These are phyloP conservation scores for Cynanchum wilfordii DNA, from an alignment of 257 asterid species.

Conservation along the genomic window DNA sequence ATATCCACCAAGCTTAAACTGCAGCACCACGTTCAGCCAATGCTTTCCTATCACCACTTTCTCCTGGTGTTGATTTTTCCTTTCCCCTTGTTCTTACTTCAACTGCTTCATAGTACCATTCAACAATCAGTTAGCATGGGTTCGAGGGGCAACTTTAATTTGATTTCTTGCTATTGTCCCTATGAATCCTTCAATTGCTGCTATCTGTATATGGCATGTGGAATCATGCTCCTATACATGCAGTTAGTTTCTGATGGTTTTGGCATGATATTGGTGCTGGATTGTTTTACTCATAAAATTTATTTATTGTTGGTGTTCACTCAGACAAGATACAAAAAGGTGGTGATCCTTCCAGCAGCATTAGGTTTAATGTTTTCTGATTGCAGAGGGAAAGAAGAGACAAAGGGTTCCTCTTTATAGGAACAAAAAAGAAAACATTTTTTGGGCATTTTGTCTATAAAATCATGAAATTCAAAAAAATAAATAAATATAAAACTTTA, in stretches of 20 bases:
- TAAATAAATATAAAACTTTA: too few species aligned
- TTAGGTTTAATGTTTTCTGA: background rate
- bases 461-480: background rate
- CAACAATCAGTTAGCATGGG: background rate
- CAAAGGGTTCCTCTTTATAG: background rate
- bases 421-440: background rate
- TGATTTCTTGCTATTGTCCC: background rate
- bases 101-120: background rate
- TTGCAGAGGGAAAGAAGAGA: background rate
- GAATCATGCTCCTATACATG: background rate
- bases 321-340: background rate
- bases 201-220: background rate
- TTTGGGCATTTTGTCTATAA: background rate
- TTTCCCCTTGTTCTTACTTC: background rate
- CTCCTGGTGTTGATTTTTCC: background rate
- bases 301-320: background rate
- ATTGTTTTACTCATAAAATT: background rate
- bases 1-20: background rate
- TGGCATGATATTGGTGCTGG: conserved; percentile 1
- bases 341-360: background rate
- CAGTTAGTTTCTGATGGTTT: background rate
- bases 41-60: background rate
- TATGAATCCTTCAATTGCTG: background rate
- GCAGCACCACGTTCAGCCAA: background rate
- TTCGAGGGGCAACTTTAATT: background rate